Evolutionary conservation across 352 stramenopile genomes (phyloP).

Genomic region (Pythium graminicola): DNA sequence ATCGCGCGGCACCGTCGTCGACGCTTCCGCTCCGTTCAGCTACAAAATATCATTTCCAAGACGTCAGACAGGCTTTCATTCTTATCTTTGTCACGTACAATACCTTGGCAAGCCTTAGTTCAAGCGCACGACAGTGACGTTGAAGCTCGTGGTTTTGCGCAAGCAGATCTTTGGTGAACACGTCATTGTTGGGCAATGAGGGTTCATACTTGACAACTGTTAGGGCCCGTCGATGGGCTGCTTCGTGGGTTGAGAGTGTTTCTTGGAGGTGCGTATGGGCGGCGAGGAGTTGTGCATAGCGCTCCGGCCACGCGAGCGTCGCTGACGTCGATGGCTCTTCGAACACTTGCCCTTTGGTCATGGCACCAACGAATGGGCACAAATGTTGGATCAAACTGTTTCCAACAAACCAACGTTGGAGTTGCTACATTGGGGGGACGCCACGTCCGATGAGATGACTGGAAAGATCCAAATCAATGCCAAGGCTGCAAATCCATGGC

Average conservation of each 20-base stretch:
- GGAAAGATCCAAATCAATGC: too few species aligned
- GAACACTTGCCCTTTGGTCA: neutral
- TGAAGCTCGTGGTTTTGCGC: slow-evolving; percentile 50
- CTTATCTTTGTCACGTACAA: too few species aligned
- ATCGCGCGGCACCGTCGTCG: too few species aligned
- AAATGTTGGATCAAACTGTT: too few species aligned
- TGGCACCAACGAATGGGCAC: too few species aligned
- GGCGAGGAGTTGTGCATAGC: slow-evolving; percentile 30
- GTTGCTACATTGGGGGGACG: too few species aligned
- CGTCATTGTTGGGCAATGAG: slow-evolving; percentile 52
- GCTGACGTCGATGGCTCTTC: slow-evolving; percentile 1
- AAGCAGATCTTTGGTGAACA: slow-evolving; percentile 57
- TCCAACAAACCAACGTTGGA: neutral
- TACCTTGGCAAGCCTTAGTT: slow-evolving; percentile 41
- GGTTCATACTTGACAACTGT: slow-evolving; percentile 53
- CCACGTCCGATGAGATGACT: too few species aligned
- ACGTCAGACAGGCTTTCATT: neutral
- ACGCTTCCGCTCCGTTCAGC: neutral
- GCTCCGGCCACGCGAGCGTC: slow-evolving; percentile 29
- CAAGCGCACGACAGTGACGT: slow-evolving; percentile 27
- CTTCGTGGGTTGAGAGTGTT: slow-evolving; percentile 28
- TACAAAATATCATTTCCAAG: neutral
- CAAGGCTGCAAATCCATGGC: too few species aligned
- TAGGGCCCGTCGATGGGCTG: slow-evolving; percentile 34
- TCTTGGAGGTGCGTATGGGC: slow-evolving; percentile 33